Base-by-base conservation (phyloP, 805 yeast genomes). In the Yarrowia sp. region DNA sequence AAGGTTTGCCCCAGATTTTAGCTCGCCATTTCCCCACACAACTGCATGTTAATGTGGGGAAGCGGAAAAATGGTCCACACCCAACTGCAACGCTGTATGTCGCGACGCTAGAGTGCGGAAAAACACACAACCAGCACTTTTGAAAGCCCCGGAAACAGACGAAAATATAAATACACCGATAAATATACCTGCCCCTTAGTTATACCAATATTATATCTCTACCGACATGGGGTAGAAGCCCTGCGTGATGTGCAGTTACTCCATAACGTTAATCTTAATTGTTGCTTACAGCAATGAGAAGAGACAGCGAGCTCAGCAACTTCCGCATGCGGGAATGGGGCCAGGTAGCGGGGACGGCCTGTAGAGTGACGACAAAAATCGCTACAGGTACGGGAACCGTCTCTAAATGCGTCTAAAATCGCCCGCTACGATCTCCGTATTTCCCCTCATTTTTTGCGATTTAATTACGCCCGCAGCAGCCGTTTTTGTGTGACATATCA, bases 11-110 rank as follows among this genome's bases (percentile, higher is more conserved):
- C 35, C 60, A 38, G 36, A 31, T n/a, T 38, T 51, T 28, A 51
- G 44, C 60, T 51, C 60, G 39, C 18, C 60, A 51, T 28, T 51
- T 51, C 60, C 60, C 60, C 60, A 51, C 60, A 51, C 60, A 51
- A 51, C 60, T 51, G 60, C 60, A 51, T 51, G 60, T 18, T 38
- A 51, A 51, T 51, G 60, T 51, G 60, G 60, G 60, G 60, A 51
- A 51, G 58, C 35, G 18, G 44, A 38, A 22, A 15, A 48, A 48
- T 32, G 53, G 22, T 11, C 14, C 13, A 35, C 36, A 45, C 50
- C 10, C 10, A 9, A 35, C 38, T 11, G 38, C 38, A 35, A 22
- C 28, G 28, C 28, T 22, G 28, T 22, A 22, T 22, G 28, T 15
- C 4, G 18, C 4, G 15, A n/a, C 3, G 15, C 15, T 3, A 41